A percentile compares a stretch with the other conserved stretches of the same genome.
Evolutionary conservation across 169 alveolate genomes (phyloP).

Genomic region (Plasmodium falciparum): DNA sequence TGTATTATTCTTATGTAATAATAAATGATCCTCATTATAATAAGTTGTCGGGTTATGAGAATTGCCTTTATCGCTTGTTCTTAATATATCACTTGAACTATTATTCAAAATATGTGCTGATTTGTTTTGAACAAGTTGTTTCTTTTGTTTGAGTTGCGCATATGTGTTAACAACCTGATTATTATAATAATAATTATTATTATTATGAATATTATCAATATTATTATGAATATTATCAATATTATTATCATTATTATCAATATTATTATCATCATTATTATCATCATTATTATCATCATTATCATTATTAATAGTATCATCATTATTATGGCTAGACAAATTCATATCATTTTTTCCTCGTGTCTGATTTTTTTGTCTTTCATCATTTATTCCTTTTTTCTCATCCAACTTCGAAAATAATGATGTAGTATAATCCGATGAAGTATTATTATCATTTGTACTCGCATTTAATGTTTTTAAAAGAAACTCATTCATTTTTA

Average conservation of each 20-base stretch:
- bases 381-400: neutral
- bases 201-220: neutral
- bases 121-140: too few relatives aligned
- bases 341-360: neutral
- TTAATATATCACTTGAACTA: too few relatives aligned
- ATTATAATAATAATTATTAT: neutral
- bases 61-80: too few relatives aligned
- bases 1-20: too few relatives aligned
- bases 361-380: neutral
- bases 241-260: neutral
- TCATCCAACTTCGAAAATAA: constrained; percentile 11
- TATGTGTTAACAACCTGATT: neutral
- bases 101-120: too few relatives aligned
- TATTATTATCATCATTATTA: too few relatives aligned
- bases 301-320: too few relatives aligned
- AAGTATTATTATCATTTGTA: neutral
- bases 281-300: too few relatives aligned
- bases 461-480: constrained; percentile 31
- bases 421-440: neutral
- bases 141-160: neutral
- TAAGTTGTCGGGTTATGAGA: too few relatives aligned
- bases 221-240: neutral
- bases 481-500: constrained; percentile 30
- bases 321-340: too few relatives aligned
- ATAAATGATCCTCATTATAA: too few relatives aligned